Percentiles rank a stretch among this genome's conserved stretches.
Conservation (phyloP, 805 yeast species). For the Wickerhamomyces tratensis region DNA sequence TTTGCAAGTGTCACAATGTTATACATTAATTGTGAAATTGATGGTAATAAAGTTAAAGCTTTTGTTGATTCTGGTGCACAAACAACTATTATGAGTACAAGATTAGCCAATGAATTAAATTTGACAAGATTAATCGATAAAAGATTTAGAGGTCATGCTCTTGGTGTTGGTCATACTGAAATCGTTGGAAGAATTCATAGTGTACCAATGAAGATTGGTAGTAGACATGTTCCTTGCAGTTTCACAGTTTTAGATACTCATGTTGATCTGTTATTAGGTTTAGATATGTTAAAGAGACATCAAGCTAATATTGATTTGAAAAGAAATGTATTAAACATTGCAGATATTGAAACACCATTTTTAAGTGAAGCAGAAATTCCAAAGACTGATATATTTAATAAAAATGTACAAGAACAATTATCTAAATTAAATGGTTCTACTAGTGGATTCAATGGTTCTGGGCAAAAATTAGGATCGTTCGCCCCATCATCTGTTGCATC, state of each 20-base stretch:
- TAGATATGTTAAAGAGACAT: constrained; percentile 86
- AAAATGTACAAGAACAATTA: background rate
- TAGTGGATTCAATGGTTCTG: too few species aligned
- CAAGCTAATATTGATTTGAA: constrained; percentile 74
- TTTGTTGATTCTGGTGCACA: constrained; percentile 98
- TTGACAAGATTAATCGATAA: constrained; percentile 67
- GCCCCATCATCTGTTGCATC: constrained; percentile 12
- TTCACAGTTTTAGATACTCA: constrained; percentile 64
- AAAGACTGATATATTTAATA: constrained; percentile 17
- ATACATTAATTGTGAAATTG: constrained; percentile 67
- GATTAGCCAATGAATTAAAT: constrained; percentile 64
- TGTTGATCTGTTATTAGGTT: constrained; percentile 73
- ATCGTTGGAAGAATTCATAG: constrained; percentile 83
- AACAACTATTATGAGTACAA: constrained; percentile 71
- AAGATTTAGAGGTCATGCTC: constrained; percentile 72
- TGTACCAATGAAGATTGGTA: constrained; percentile 75
- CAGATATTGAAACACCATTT: constrained; percentile 64
- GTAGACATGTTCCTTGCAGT: constrained; percentile 51
- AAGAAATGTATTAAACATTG: constrained; percentile 55
- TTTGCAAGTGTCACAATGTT: constrained; percentile 81
- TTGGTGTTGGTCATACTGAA: constrained; percentile 80
- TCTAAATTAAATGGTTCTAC: background rate
- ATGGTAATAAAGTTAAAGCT: constrained; percentile 77
- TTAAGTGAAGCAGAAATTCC: constrained; percentile 67
- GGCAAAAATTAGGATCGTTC: constrained; percentile 7